Evolutionary conservation across 2,329 filamentous ascomycete species (phyloP).

Genomic region (Paraphoma sp.): DNA sequence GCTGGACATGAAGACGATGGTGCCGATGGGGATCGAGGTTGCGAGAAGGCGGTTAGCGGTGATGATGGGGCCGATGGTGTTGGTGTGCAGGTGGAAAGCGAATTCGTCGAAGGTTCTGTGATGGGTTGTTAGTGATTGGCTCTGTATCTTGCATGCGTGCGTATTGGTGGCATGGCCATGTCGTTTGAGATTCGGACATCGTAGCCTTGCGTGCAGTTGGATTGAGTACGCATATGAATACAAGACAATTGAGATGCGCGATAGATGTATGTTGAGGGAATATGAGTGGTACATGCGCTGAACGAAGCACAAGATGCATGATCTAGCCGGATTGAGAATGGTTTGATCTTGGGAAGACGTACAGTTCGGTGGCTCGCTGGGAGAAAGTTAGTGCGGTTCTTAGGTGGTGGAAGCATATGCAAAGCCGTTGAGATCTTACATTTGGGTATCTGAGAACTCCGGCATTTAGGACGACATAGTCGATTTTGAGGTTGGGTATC

Average conservation of each 20-base stretch:
- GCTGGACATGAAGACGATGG: conserved; percentile 62
- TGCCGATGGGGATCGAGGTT: conserved; percentile 55
- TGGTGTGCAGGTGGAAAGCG: conserved; percentile 62
- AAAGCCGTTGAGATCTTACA: conserved; percentile 46
- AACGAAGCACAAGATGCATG: conserved; percentile 17
- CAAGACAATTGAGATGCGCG: too few species aligned
- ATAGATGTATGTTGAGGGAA: neutral
- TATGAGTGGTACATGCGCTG: neutral
- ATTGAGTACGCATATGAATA: too few species aligned
- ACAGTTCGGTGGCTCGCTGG: conserved; percentile 61
- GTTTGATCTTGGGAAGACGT: conserved; percentile 34
- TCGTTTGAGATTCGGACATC: too few species aligned
- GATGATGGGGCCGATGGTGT: conserved; percentile 66
- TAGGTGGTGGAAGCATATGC: neutral
- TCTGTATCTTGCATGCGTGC: too few species aligned
- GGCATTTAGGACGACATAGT: conserved; percentile 64
- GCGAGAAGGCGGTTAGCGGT: conserved; percentile 60
- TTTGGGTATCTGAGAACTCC: conserved; percentile 64
- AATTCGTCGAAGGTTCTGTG: conserved; percentile 61
- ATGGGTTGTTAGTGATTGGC: neutral
- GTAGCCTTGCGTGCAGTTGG: too few species aligned
- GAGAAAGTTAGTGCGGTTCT: conserved; percentile 32
- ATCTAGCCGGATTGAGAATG: conserved; percentile 26
- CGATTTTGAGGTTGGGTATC: conserved; percentile 54
- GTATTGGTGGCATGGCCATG: too few species aligned